phyloP scores from a whole-genome alignment of 1,284 basidiomycete species.

The Cryptococcus sp. region DNA sequence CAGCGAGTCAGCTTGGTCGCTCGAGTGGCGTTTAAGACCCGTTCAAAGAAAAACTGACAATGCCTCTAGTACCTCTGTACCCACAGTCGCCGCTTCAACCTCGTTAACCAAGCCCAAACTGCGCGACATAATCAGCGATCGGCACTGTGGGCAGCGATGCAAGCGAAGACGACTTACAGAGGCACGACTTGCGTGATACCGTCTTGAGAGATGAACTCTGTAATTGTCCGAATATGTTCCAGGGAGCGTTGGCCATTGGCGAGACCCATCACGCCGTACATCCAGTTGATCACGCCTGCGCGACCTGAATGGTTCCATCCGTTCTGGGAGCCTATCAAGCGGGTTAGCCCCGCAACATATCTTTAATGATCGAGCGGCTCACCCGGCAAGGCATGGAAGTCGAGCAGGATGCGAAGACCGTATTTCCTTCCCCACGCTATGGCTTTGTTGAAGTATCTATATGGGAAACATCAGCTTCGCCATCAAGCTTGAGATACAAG shows the following conservation, averaged over 20 bases:
- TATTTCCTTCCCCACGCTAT: conserved; percentile 86
- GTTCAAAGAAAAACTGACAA: conserved; percentile 34
- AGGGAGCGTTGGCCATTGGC: conserved; percentile 85
- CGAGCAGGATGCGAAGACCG: conserved; percentile 81
- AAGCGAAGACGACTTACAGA: conserved; percentile 58
- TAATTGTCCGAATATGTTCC: conserved; percentile 80
- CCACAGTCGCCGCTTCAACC: conserved; percentile 35
- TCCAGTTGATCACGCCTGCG: conserved; percentile 58
- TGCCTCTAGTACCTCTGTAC: conserved; percentile 28
- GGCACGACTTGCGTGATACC: conserved; percentile 77
- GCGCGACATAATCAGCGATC: neutral
- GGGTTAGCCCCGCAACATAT: neutral
- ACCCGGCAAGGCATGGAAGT: conserved; percentile 77
- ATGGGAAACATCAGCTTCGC: neutral
- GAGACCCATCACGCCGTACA: conserved; percentile 71
- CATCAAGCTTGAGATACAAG: neutral
- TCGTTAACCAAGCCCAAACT: conserved; percentile 51
- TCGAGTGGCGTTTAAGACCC: neutral
- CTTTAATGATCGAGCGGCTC: conserved; percentile 25
- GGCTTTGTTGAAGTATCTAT: conserved; percentile 64
- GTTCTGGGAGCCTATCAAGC: conserved; percentile 55
- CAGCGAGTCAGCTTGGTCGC: neutral
- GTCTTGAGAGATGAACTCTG: conserved; percentile 88
- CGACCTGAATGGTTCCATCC: conserved; percentile 62
- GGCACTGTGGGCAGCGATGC: neutral